These are phyloP conservation scores for Speleostelium caveatum DNA, from an alignment of 78 protist species.

Conservation along the genomic window DNA sequence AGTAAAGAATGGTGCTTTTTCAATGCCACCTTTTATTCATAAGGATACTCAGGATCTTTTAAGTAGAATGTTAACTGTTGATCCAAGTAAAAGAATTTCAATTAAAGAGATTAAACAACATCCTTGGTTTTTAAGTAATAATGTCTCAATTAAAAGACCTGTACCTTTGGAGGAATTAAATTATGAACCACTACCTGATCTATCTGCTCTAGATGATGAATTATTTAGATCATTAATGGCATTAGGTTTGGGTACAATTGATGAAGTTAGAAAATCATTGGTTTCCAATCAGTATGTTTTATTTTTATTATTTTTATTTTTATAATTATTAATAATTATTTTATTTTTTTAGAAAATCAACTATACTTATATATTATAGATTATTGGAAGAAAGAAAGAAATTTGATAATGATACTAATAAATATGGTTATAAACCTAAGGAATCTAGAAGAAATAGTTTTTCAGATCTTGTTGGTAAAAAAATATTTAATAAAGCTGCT, in stretches of 20 bases:
- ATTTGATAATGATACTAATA: slow-evolving; percentile 59
- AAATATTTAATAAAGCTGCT: slow-evolving; percentile 20
- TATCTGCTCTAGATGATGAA: slow-evolving; percentile 45
- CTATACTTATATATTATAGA: slow-evolving; percentile 62
- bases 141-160: background rate
- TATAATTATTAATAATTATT: background rate
- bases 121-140: slow-evolving; percentile 88
- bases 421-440: slow-evolving; percentile 65
- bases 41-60: slow-evolving; percentile 79
- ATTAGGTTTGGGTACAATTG: slow-evolving; percentile 61
- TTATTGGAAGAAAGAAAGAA: slow-evolving; percentile 76
- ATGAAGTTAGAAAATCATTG: slow-evolving; percentile 50
- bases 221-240: slow-evolving; percentile 73
- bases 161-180: background rate
- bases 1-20: slow-evolving; percentile 83
- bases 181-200: slow-evolving; percentile 43
- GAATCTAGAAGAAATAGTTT: slow-evolving; percentile 71
- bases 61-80: slow-evolving; percentile 85
- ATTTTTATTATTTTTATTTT: background rate
- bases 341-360: slow-evolving; percentile 26
- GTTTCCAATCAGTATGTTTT: slow-evolving; percentile 32
- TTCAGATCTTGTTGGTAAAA: slow-evolving; percentile 27
- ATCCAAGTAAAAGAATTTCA: slow-evolving; percentile 86
- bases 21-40: slow-evolving; percentile 84
- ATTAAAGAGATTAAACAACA: slow-evolving; percentile 81